These are phyloP conservation scores for Lippia alba DNA, from an alignment of 305 asterid genomes.

Conservation along the genomic window DNA sequence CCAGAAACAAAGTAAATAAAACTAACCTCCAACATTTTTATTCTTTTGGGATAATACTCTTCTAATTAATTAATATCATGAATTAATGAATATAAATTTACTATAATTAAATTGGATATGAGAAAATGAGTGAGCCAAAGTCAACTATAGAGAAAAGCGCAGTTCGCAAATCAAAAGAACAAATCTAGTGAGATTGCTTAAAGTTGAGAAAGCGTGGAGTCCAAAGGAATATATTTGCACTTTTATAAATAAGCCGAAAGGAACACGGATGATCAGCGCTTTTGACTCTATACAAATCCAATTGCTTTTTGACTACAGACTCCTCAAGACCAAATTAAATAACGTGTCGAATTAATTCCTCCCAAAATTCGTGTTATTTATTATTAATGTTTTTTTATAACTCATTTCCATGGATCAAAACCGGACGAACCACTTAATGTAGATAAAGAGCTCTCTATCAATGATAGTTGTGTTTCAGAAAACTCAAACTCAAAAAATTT, in stretches of 20 bases:
- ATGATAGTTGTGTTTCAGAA: no score
- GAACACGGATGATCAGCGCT: conserved; percentile 25
- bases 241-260: conserved; percentile 42
- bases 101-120: no score
- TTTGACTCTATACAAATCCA: conserved; percentile 32
- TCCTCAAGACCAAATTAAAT: not conserved
- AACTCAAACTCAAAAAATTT: no score
- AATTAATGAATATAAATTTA: no score
- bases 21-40: no score
- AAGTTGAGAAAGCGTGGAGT: conserved; percentile 17
- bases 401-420: no score
- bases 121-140: not conserved
- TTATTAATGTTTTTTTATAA: no score
- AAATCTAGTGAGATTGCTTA: conserved; percentile 30
- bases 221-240: not conserved
- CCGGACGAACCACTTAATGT: no score
- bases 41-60: no score
- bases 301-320: conserved; percentile 7
- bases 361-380: not conserved
- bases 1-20: no score
- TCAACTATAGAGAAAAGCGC: not conserved
- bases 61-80: no score
- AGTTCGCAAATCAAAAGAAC: not conserved
- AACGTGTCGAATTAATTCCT: not conserved
- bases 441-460: no score